Base-by-base conservation (phyloP, 176 grass and related monocot genomes). In the Puccinellia tenuiflora region DNA sequence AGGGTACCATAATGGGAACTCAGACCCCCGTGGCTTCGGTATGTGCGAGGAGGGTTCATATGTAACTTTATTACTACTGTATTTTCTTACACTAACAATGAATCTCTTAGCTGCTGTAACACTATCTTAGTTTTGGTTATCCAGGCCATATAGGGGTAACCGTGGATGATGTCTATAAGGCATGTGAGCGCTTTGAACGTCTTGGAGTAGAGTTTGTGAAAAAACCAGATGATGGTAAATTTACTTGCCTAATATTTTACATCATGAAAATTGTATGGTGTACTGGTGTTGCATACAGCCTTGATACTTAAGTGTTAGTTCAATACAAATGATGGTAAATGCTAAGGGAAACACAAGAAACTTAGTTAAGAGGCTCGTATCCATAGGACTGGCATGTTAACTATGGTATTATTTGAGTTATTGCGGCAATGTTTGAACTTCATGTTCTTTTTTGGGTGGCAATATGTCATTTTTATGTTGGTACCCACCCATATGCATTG, bases 21-120 rank as follows among this genome's bases (percentile, higher is more conserved):
- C 96, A 55, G 96, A 98, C 66, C 96, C 96, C 24, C 96, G 92
- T 90, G 96, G 96, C 54, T 98, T 98, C 80, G 96, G 96, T 98
- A 88, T 54, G 86, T 91, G 37, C 67, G 54, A 63, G 53, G 10
- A 59, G n/a, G 72, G 50, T 57, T 53, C 22, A 55, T 50, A 38
- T 72, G 33, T 14, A 5, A 50, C 6, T 78, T 47, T 85, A 76
- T 59, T 18, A 46, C 21, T 5, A n/a, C 38, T 43, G 14, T 18
- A 52, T 83, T 69, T 22, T 1, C 22, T 54, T 12, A 45, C 45
- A 59, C 73, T 59, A 75, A 68, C 12, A 38, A 4, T 52, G 7
- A 40, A 48, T 79, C 3, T 17, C 31, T 48, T 67, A 43, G 22
- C 50, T 68, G 14, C 68, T 30, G 33, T 52, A 65, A 79, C 16